Evolutionary conservation across 257 asterid species (phyloP).

Genomic region (Plantago major): DNA sequence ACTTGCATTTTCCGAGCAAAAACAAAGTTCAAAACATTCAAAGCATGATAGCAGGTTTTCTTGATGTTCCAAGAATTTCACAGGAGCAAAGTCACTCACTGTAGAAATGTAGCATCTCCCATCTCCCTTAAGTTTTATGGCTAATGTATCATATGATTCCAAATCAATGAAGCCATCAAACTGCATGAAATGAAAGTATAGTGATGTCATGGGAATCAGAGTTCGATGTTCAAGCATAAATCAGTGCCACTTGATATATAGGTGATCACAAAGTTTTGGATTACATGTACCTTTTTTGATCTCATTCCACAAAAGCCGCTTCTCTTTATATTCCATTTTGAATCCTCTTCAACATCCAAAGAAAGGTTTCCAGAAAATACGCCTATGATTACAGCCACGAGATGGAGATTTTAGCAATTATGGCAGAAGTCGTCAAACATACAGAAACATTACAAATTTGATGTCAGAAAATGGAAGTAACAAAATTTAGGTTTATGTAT

Average conservation of each 20-base stretch:
- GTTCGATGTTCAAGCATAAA: no score
- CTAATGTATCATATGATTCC: conserved; percentile 78
- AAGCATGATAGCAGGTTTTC: conserved; percentile 14
- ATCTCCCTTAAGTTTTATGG: conserved; percentile 84
- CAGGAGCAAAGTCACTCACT: conserved; percentile 49
- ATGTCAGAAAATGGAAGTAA: not conserved
- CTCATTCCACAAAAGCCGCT: conserved; percentile 99
- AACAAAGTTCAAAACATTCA: conserved; percentile 16
- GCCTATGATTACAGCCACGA: conserved; percentile 38
- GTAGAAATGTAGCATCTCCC: conserved; percentile 97
- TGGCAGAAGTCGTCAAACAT: conserved; percentile 1
- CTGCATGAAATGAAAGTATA: conserved; percentile 36
- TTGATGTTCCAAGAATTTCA: conserved; percentile 5
- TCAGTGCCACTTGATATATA: conserved; percentile 1
- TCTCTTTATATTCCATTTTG: conserved; percentile 83
- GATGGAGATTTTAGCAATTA: conserved; percentile 1
- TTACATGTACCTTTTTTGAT: conserved; percentile 62
- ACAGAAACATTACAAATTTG: not conserved
- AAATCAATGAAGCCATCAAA: conserved; percentile 93
- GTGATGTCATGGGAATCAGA: conserved; percentile 9
- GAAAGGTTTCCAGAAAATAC: conserved; percentile 91
- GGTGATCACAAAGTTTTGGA: not conserved
- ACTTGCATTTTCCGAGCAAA: conserved; percentile 12
- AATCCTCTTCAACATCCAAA: conserved; percentile 59
- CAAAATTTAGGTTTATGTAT: not conserved